Evolutionary conservation across 192 early-diverging fungal genomes (phyloP).

Genomic region (Gaertneriomyces semiglobifer): DNA sequence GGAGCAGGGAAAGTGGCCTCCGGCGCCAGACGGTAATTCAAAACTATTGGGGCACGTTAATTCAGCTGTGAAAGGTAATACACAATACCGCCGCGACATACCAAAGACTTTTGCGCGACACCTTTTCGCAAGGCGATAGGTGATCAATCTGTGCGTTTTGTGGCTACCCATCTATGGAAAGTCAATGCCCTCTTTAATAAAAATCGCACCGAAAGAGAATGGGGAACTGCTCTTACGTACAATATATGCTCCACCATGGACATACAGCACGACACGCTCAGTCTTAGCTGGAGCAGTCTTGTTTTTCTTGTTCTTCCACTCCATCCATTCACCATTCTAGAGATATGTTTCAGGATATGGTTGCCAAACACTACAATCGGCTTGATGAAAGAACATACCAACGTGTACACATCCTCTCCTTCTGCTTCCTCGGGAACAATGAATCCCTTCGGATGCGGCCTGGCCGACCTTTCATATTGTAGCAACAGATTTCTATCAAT

Average conservation of each 20-base stretch:
- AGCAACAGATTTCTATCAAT: neutral
- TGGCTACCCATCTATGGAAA: slow-evolving; percentile 10
- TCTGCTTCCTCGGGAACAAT: too few species aligned
- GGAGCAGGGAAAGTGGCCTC: slow-evolving; percentile 44
- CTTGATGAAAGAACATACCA: too few species aligned
- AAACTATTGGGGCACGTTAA: neutral
- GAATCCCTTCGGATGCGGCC: too few species aligned
- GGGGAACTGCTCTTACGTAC: too few species aligned
- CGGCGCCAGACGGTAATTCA: slow-evolving; percentile 46
- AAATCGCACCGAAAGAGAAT: too few species aligned
- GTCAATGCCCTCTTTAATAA: too few species aligned
- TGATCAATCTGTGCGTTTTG: slow-evolving; percentile 34
- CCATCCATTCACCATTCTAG: slow-evolving; percentile 17
- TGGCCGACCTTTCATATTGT: neutral
- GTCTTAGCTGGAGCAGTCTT: neutral
- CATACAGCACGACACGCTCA: slow-evolving; percentile 31
- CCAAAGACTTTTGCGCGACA: slow-evolving; percentile 26
- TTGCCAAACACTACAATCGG: too few species aligned
- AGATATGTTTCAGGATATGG: neutral
- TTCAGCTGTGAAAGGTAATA: neutral
- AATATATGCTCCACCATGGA: slow-evolving; percentile 48
- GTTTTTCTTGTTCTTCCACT: neutral
- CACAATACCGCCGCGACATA: neutral
- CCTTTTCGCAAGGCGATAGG: slow-evolving; percentile 30
- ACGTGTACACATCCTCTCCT: too few species aligned